Evolutionary conservation across 257 asterid genomes (phyloP).

Genomic region (Phtheirospermum japonicum): DNA sequence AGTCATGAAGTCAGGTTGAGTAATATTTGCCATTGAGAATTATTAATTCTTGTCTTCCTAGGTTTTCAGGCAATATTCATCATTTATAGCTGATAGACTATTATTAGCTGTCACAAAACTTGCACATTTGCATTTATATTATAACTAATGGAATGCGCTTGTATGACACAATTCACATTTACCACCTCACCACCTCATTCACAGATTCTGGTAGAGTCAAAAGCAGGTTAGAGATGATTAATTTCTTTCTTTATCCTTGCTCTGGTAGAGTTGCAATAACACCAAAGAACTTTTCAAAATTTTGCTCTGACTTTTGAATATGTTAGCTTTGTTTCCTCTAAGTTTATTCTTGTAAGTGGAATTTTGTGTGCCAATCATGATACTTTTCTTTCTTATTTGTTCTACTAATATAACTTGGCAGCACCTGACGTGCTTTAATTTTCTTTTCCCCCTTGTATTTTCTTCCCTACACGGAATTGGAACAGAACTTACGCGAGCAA

Average conservation of each 20-base stretch:
- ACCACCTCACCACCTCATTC: neutral
- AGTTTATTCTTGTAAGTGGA: slow-evolving; percentile 7
- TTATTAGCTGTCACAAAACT: slow-evolving; percentile 8
- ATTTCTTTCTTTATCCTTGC: slow-evolving; percentile 4
- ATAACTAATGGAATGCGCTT: neutral
- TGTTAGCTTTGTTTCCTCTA: neutral
- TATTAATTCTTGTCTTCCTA: neutral
- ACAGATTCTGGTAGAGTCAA: slow-evolving; percentile 10
- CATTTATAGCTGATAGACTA: slow-evolving; percentile 15
- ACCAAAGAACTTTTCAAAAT: neutral
- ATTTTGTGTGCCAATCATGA: slow-evolving; percentile 8
- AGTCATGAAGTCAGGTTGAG: slow-evolving; percentile 5
- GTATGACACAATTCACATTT: neutral
- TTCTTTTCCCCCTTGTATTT: slow-evolving; percentile 5
- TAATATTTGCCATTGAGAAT: slow-evolving; percentile 14
- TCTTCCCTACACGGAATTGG: slow-evolving; percentile 29
- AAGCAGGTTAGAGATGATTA: neutral
- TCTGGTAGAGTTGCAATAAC: neutral
- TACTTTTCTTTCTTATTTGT: slow-evolving; percentile 17
- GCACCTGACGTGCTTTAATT: slow-evolving; percentile 27
- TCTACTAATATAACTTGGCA: slow-evolving; percentile 1
- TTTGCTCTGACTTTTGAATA: no score
- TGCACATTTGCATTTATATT: neutral
- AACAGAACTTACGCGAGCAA: slow-evolving; percentile 98
- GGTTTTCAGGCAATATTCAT: slow-evolving; percentile 8